These are phyloP conservation scores for Arachis monticola DNA, from an alignment of 331 rosid genomes.

Conservation along the genomic window DNA sequence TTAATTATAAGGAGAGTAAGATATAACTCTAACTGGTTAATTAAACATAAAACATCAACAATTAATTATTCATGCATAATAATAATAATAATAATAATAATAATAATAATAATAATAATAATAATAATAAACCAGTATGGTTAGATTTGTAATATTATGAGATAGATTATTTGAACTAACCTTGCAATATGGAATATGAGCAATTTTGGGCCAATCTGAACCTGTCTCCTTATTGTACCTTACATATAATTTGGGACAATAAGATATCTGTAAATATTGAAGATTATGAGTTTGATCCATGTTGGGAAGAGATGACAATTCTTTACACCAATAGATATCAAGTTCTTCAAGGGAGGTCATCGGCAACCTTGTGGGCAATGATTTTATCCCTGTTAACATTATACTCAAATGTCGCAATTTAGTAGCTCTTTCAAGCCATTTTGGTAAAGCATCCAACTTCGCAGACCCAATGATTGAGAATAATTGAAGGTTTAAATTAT, in stretches of 20 bases:
- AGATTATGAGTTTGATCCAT: conserved; percentile 13
- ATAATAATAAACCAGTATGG: too few relatives aligned
- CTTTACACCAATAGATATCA: conserved; percentile 11
- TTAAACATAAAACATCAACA: too few relatives aligned
- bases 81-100: too few relatives aligned
- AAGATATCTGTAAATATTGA: conserved; percentile 23
- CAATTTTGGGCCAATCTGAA: conserved; percentile 30
- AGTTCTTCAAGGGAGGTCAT: conserved; percentile 33
- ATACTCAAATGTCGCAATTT: neutral
- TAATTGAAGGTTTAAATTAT: conserved; percentile 17
- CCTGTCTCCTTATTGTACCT: conserved; percentile 8
- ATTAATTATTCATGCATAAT: too few relatives aligned
- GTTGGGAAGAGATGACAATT: conserved; percentile 8
- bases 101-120: too few relatives aligned
- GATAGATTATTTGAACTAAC: conserved; percentile 1
- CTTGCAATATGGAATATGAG: conserved; percentile 34
- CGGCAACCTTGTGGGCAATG: conserved; percentile 32
- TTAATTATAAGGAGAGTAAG: too few relatives aligned
- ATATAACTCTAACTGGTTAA: too few relatives aligned
- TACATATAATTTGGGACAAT: conserved; percentile 20
- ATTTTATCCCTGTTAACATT: neutral
- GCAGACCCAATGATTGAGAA: neutral
- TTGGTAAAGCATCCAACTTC: conserved; percentile 15
- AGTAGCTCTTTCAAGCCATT: conserved; percentile 20
- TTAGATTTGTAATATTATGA: too few relatives aligned